A percentile compares a stretch with the other conserved stretches of the same genome.
These are phyloP conservation scores for Xylaria longipes DNA, from an alignment of 495 filamentous ascomycete genomes.

Conservation along the genomic window DNA sequence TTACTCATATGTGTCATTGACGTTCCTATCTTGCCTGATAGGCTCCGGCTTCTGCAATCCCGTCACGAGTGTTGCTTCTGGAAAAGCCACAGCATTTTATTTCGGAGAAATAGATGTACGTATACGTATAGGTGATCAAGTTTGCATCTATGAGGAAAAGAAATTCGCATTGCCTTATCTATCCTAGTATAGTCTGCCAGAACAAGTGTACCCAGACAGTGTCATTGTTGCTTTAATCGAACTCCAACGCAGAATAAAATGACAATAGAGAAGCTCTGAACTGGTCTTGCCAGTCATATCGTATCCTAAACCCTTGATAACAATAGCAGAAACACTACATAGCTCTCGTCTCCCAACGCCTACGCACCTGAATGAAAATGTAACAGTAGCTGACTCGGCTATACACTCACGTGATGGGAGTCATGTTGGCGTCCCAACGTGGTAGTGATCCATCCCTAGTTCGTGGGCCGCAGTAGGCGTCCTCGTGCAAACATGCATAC, in stretches of 20 bases:
- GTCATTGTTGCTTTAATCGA: background rate
- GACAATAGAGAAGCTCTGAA: background rate
- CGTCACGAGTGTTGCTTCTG: background rate
- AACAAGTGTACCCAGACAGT: too few relatives aligned
- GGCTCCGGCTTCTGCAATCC: background rate
- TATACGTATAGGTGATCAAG: conserved; percentile 2
- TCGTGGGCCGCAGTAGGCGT: conserved; percentile 15
- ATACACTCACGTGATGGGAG: conserved; percentile 21
- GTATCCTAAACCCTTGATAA: background rate
- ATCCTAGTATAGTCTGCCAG: background rate
- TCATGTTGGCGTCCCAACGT: conserved; percentile 10
- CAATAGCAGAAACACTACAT: conserved; percentile 12
- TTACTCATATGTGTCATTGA: background rate
- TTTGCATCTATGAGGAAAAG: background rate
- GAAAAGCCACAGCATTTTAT: background rate
- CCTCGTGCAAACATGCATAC: conserved; percentile 12
- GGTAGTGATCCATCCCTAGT: conserved; percentile 19
- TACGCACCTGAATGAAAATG: conserved; percentile 16
- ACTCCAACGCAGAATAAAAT: background rate
- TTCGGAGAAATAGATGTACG: background rate
- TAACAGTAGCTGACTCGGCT: conserved; percentile 9
- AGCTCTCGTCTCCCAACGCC: conserved; percentile 11
- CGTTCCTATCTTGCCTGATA: background rate
- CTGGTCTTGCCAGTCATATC: background rate
- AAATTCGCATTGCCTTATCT: conserved; percentile 8